These are phyloP conservation scores for Xerocomus tenax DNA, from an alignment of 1,284 basidiomycete species.

Conservation along the genomic window DNA sequence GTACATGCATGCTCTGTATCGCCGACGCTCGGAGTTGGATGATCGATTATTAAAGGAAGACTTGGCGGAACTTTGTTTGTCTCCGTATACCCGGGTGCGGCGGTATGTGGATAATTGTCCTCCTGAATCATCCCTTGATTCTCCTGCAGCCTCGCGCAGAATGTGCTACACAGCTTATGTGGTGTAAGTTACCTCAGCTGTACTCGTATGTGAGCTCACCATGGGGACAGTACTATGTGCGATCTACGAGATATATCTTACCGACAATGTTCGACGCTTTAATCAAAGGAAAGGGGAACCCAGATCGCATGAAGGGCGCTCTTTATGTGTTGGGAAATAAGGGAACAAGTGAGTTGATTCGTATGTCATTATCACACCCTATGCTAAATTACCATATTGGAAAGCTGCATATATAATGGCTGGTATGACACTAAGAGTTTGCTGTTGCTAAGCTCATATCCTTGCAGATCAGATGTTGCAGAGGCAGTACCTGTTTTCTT, in stretches of 20 bases:
- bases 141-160: slow-evolving; percentile 59
- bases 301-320: slow-evolving; percentile 93
- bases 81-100: slow-evolving; percentile 74
- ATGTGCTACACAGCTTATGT: slow-evolving; percentile 58
- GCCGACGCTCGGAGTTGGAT: slow-evolving; percentile 72
- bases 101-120: slow-evolving; percentile 37
- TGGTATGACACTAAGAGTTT: slow-evolving; percentile 35
- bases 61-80: slow-evolving; percentile 77
- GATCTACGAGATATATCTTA: slow-evolving; percentile 61
- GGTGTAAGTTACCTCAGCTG: slow-evolving; percentile 39
- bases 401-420: slow-evolving; percentile 55
- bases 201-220: slow-evolving; percentile 6
- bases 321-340: slow-evolving; percentile 82
- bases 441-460: slow-evolving; percentile 9
- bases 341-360: slow-evolving; percentile 44
- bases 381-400: slow-evolving; percentile 5
- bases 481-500: slow-evolving; percentile 56
- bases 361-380: background rate
- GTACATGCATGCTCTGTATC: slow-evolving; percentile 75
- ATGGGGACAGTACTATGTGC: slow-evolving; percentile 62
- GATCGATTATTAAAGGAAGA: slow-evolving; percentile 67
- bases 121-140: slow-evolving; percentile 3
- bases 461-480: slow-evolving; percentile 60
- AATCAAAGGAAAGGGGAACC: slow-evolving; percentile 71
- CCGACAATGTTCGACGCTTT: slow-evolving; percentile 69